Evolutionary conservation across 202 grass and related monocot genomes (phyloP), one percentile per base, ranked within the genome.

Genomic region (Zoysia matrella): DNA sequence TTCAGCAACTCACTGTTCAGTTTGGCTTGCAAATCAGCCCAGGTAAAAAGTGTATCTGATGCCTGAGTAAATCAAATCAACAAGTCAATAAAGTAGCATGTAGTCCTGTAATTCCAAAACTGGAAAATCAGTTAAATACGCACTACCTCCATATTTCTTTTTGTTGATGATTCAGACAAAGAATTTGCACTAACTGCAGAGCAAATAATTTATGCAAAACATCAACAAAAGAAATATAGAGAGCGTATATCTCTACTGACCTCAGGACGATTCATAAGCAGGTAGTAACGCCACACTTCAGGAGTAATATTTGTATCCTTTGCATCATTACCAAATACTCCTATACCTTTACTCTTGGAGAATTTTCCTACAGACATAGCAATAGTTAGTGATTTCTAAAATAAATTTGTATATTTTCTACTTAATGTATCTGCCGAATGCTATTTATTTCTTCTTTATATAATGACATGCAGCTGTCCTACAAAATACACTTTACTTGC

Each of bases 241-340:
- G 9, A 1, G 18, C 1, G 9, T 40, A 40, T 15, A 63, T 74
- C 49, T 53, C 52, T 36, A 91, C 74, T 85, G 68, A 98, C 95
- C 87, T 98, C 95, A 75, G 95, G 92, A 16, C 90, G 88, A 86
- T 36, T 36, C 30, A 36, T 36, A 36, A 36, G 30, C 30, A 36
- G 30, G 30, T 36, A 36, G 30, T 36, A 98, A 79, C 95, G 89
- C 95, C 95, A 98, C 58, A 98, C 92, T 98, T 98, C 92, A 76
- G 95, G 51, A 18, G 92, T 92, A 88, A 98, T 93, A 61, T 93
- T 83, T 39, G 89, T 98, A 74, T 84, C 83, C 79, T 93, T 98
- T 11, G 92, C 92, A 80, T 98, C 95, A 49, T 95, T 98, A 63
- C 95, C 95, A 90, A 98, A 98, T 77, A 98, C 90, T 82, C 95